Evolutionary conservation across 164 flowering plant genomes (phyloP), one percentile per base, ranked within the genome.

Genomic region (Litsea cubeba): DNA sequence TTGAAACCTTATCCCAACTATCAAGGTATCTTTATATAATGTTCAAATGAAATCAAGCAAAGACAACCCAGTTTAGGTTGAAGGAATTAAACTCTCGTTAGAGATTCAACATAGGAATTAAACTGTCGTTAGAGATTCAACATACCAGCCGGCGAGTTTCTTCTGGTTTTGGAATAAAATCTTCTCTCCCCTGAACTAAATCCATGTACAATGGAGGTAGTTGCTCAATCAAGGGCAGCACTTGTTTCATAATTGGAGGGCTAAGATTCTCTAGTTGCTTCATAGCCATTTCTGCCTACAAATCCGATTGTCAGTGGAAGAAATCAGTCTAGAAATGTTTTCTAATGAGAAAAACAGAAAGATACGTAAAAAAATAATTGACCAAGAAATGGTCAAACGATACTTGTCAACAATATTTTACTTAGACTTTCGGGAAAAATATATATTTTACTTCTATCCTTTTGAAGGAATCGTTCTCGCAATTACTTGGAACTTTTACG

Each of bases 141-240:
- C 89, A 40, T 87, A 95, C 98, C 81, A 93, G 85, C 79, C 89
- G 76, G 70, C 86, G 88, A 73, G 97, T 95, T 83, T 95, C 99
- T 81, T 95, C 99, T 54, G 99, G 99, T 80, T 85, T 93, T 62
- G 99, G 99, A 80, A 75, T 81, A 81, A 93, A 93, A 76, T 93
- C 90, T 84, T 95, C 97, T 83, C 92, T 86, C 65, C 99, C 97
- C 46, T 89, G 89, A 26, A 80, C 87, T 77, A 95, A 89, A 81
- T 95, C 99, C 92, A 87, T 84, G 82, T 95, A 95, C 82, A 95
- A 80, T 8, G 97, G 94, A 76, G 97, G 94, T 66, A 95, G 93
- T 73, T 95, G 99, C 85, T 95, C 97, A 68, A 95, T 86, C 76
- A 95, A 77, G 74, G 99, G 99, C 79, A 91, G 88, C 74, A 90